phyloP scores from a whole-genome alignment of 1,139 yeast genomes.

The Hemisphaericaspora subhashii region DNA sequence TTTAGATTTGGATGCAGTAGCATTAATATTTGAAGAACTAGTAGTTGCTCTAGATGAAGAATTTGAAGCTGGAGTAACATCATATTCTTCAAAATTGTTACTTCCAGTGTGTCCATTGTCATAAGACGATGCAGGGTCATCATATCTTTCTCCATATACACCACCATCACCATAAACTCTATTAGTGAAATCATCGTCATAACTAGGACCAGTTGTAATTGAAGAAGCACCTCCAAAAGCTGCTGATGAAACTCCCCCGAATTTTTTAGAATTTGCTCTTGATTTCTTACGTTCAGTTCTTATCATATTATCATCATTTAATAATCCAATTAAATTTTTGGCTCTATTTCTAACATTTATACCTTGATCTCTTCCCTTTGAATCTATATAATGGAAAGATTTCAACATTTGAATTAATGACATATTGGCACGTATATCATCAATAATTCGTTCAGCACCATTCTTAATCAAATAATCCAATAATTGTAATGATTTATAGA shows the following conservation, averaged over 20 bases:
- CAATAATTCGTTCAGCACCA: slow-evolving; percentile 93
- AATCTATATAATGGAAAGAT: slow-evolving; percentile 90
- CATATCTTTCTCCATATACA: slow-evolving; percentile 69
- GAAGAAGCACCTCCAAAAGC: slow-evolving; percentile 52
- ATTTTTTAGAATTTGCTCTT: slow-evolving; percentile 78
- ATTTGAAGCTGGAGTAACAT: slow-evolving; percentile 40
- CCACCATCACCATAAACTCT: slow-evolving; percentile 82
- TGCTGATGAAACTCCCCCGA: slow-evolving; percentile 63
- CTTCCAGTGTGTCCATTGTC: slow-evolving; percentile 39
- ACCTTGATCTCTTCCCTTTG: slow-evolving; percentile 96
- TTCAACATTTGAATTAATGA: slow-evolving; percentile 85
- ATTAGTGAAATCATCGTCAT: slow-evolving; percentile 53
- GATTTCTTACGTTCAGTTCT: slow-evolving; percentile 88
- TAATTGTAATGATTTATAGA: slow-evolving; percentile 88
- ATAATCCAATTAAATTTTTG: slow-evolving; percentile 65
- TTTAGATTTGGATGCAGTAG: slow-evolving; percentile 25
- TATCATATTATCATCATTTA: slow-evolving; percentile 74
- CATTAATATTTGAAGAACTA: slow-evolving; percentile 42
- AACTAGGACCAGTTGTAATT: slow-evolving; percentile 39
- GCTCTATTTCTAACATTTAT: slow-evolving; percentile 91
- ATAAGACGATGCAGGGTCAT: slow-evolving; percentile 51
- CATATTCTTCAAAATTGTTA: slow-evolving; percentile 71
- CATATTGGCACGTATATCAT: slow-evolving; percentile 85
- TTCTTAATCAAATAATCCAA: slow-evolving; percentile 88
- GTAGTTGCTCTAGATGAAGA: slow-evolving; percentile 40